These are phyloP conservation scores for Wickerhamiella alocasiicola DNA, from an alignment of 805 yeast species.

Conservation along the genomic window DNA sequence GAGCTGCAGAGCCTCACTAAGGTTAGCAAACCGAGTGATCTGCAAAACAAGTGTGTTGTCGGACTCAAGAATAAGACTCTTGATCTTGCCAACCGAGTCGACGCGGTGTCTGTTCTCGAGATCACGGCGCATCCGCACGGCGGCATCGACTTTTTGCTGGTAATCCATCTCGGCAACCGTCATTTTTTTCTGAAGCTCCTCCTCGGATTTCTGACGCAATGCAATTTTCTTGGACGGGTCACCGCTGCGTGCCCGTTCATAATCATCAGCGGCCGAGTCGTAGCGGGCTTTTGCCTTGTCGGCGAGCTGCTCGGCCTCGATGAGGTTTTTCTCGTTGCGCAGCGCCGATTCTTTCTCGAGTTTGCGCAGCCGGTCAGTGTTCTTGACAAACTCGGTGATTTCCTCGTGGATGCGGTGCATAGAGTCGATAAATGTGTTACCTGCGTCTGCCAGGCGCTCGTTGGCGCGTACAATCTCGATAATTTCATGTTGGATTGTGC, in stretches of 20 bases:
- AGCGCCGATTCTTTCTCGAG: constrained; percentile 67
- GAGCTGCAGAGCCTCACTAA: constrained; percentile 70
- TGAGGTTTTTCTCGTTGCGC: constrained; percentile 70
- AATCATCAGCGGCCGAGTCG: constrained; percentile 68
- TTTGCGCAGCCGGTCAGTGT: constrained; percentile 65
- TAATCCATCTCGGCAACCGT: constrained; percentile 80
- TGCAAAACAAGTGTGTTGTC: constrained; percentile 86
- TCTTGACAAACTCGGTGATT: constrained; percentile 52
- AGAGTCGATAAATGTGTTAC: constrained; percentile 64
- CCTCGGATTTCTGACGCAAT: constrained; percentile 82
- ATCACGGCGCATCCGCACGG: constrained; percentile 62
- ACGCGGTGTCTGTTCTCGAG: constrained; percentile 69
- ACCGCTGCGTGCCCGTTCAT: constrained; percentile 64
- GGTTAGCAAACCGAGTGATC: constrained; percentile 76
- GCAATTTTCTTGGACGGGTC: constrained; percentile 77
- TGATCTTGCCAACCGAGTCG: constrained; percentile 52
- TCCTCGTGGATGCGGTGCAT: constrained; percentile 80
- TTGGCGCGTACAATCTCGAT: constrained; percentile 64
- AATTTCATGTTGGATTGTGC: constrained; percentile 53
- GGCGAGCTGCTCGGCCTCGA: constrained; percentile 69
- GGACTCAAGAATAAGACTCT: constrained; percentile 67
- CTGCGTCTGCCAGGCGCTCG: constrained; percentile 61
- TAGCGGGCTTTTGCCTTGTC: constrained; percentile 79
- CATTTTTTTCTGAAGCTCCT: constrained; percentile 69
- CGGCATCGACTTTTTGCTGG: constrained; percentile 57